Conservation (phyloP, 2,329 filamentous ascomycete genomes). For the Botrytis fabae region DNA sequence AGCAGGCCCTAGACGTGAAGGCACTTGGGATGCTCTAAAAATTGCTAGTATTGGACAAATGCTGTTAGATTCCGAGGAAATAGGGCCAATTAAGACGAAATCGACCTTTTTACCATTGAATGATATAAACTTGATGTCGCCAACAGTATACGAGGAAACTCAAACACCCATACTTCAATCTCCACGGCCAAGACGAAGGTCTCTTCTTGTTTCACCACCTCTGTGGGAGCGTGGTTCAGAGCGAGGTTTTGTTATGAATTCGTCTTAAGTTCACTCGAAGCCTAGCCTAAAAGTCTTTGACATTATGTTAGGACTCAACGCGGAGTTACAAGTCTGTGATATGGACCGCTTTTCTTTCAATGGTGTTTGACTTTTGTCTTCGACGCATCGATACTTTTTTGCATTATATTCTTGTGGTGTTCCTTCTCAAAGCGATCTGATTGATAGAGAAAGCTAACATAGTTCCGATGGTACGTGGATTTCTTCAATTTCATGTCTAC, state of each 20-base stretch:
- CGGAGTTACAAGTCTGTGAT: too few species aligned
- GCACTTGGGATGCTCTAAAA: constrained; percentile 30
- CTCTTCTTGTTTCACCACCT: constrained; percentile 22
- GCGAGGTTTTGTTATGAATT: background rate
- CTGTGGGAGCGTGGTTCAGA: constrained; percentile 15
- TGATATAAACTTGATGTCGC: constrained; percentile 20
- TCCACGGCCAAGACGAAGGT: constrained; percentile 18
- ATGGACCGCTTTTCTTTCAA: background rate
- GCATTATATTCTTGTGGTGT: too few species aligned
- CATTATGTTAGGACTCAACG: background rate
- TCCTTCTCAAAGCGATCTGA: background rate
- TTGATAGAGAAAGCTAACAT: background rate
- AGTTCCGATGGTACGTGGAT: background rate
- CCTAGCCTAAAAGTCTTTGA: background rate
- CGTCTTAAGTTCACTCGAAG: background rate
- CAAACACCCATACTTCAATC: constrained; percentile 15
- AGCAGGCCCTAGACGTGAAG: constrained; percentile 29
- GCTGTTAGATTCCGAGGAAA: constrained; percentile 20
- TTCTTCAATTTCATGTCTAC: too few species aligned
- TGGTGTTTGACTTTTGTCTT: too few species aligned
- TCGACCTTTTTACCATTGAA: background rate
- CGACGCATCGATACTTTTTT: background rate
- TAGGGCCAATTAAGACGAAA: constrained; percentile 16
- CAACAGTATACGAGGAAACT: constrained; percentile 10
- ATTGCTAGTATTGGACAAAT: constrained; percentile 27